Base-by-base conservation (phyloP, 345 rosid species). In the Pelargonium nanum region DNA sequence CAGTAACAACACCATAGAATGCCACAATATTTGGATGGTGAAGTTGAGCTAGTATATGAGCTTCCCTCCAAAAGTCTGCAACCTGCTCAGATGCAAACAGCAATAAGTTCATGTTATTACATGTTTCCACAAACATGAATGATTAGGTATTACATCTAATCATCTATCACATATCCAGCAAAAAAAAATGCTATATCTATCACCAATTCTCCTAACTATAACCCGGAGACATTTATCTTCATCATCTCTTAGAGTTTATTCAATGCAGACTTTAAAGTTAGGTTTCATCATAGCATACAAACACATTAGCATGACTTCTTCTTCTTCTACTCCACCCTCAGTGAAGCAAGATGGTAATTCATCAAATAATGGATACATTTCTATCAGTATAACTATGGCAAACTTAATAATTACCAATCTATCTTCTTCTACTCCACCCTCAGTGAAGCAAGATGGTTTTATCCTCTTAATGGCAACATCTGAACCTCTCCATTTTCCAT, bases 21-120 rank as follows among this genome's bases (percentile, higher is more conserved):
- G 82, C 77, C 53, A 78, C 75, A 7, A 78, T 63, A 62, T 78
- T 78, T 59, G 79, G 82, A 60, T 78, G 82, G 67, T 74, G 82
- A 64, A 78, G 68, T 44, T 69, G 68, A 52, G 70, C 72, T 22
- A 74, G 75, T 28, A 75, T 66, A 58, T 56, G 59, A 61, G 82
- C 77, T 64, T 78, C 83, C 68, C 56, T 72, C 79, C 79, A 78
- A 63, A 78, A 75, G 64, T 78, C 79, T 16, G 66, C 62, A 58
- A 72, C 63, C 83, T 75, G 74, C 58, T 53, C 16, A 20, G 25
- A 28, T 19, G 34, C 16, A 28, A n/a, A 5, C 51, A 20, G 7
- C 23, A 34, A 34, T 34, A 34, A 34, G 45, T 34, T 34, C 45
- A 34, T n/a, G 7, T 10, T 34, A 9, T 34, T 4, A 15, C 45